phyloP scores from a whole-genome alignment of 2,329 filamentous ascomycete species.

The Penicillium sp. region DNA sequence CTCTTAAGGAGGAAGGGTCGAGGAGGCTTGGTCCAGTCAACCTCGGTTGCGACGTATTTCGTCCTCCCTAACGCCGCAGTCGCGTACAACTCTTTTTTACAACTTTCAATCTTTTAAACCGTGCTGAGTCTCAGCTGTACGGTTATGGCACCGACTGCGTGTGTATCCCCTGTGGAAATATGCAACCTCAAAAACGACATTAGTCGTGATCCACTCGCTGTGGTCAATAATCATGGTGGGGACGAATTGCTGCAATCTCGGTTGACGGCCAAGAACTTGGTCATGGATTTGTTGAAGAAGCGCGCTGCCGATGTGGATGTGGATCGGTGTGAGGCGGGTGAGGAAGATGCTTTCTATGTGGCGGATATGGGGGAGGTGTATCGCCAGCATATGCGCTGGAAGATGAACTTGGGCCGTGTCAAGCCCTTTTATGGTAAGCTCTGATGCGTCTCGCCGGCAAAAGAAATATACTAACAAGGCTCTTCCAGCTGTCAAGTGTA shows the following conservation, averaged over 20 bases:
- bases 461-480: slow-evolving; percentile 3
- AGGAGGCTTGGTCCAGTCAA: slow-evolving; percentile 93
- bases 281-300: slow-evolving; percentile 80
- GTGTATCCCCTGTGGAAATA: slow-evolving; percentile 50
- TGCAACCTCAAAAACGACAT: slow-evolving; percentile 38
- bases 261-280: slow-evolving; percentile 69
- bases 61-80: slow-evolving; percentile 79
- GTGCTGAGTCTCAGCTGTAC: slow-evolving; percentile 42
- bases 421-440: slow-evolving; percentile 90
- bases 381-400: slow-evolving; percentile 97
- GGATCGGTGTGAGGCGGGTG: slow-evolving; percentile 83
- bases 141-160: slow-evolving; percentile 72
- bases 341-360: slow-evolving; percentile 97
- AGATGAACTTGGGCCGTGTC: slow-evolving; percentile 85
- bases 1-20: slow-evolving; percentile 99
- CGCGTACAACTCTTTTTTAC: slow-evolving; percentile 21
- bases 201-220: slow-evolving; percentile 27
- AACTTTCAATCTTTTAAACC: slow-evolving; percentile 18
- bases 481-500: slow-evolving; percentile 86
- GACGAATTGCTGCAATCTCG: slow-evolving; percentile 43
- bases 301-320: slow-evolving; percentile 81
- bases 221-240: slow-evolving; percentile 45
- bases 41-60: slow-evolving; percentile 87
- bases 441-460: not conserved
- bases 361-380: slow-evolving; percentile 98